Evolutionary conservation across 257 asterid genomes (phyloP).

Genomic region (Solanum appendiculatum): DNA sequence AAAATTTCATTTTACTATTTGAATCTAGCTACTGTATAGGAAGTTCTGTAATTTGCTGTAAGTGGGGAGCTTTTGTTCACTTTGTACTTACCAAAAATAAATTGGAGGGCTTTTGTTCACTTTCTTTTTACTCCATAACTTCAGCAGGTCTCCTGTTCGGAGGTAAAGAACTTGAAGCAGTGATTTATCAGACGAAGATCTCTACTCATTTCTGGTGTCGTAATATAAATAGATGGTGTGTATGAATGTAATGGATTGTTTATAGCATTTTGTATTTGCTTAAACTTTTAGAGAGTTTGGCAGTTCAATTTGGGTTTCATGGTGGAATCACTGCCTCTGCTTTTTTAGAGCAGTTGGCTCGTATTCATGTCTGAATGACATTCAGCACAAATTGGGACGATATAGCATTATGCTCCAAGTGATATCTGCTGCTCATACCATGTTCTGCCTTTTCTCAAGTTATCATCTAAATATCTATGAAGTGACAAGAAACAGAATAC

Average conservation of each 20-base stretch:
- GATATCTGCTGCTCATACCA: neutral
- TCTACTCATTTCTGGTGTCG: neutral
- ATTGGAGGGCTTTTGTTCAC: neutral
- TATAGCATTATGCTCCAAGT: neutral
- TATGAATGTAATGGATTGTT: neutral
- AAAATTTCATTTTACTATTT: neutral
- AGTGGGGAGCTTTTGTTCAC: neutral
- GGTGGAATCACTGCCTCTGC: neutral
- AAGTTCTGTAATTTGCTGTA: neutral
- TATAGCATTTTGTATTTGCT: neutral
- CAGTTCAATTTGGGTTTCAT: neutral
- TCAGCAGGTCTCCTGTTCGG: constrained; percentile 51
- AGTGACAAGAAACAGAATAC: too few species aligned
- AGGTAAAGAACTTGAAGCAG: constrained; percentile 30
- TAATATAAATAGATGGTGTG: neutral
- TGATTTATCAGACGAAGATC: neutral
- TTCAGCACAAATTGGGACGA: neutral
- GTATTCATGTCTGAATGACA: neutral
- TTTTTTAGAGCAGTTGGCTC: neutral
- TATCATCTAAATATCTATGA: neutral
- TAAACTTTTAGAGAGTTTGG: neutral
- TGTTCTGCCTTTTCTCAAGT: neutral
- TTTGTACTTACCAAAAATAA: neutral
- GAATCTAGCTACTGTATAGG: too few species aligned
- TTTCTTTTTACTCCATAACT: neutral